Conservation (phyloP, 306 rosid species). For the Dryas drummondii region DNA sequence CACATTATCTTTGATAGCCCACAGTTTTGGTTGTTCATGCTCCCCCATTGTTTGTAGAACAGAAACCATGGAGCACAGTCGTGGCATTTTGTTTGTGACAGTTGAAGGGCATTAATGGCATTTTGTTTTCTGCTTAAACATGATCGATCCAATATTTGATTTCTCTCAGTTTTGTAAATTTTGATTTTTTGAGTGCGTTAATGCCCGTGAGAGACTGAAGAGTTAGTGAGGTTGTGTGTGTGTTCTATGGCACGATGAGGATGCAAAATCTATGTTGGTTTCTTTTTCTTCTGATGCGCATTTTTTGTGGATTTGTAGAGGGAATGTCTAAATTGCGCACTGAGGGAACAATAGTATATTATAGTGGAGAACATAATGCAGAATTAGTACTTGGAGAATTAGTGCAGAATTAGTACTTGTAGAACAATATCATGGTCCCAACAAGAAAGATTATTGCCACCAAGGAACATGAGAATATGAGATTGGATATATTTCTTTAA, state of each 20-base stretch:
- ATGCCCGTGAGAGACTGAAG: not conserved
- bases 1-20: slow-evolving; percentile 20
- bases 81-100: slow-evolving; percentile 14
- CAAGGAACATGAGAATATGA: not conserved
- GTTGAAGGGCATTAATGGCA: slow-evolving; percentile 36
- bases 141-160: slow-evolving; percentile 5
- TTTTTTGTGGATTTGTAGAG: slow-evolving; percentile 26
- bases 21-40: slow-evolving; percentile 19
- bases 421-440: slow-evolving; percentile 38
- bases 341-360: slow-evolving; percentile 5
- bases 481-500: not conserved
- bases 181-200: not conserved
- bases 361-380: slow-evolving; percentile 26
- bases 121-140: slow-evolving; percentile 8
- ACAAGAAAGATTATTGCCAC: slow-evolving; percentile 17
- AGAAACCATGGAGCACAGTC: not conserved
- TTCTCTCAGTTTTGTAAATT: not conserved
- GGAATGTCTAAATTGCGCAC: slow-evolving; percentile 22
- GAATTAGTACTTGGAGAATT: slow-evolving; percentile 31
- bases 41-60: slow-evolving; percentile 3
- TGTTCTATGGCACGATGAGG: slow-evolving; percentile 1
- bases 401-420: slow-evolving; percentile 28
- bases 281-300: slow-evolving; percentile 10
- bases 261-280: slow-evolving; percentile 13
- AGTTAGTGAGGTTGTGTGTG: too few species aligned